phyloP scores from a whole-genome alignment of 148 eudicot genomes.

The Fagopyrum esculentum region DNA sequence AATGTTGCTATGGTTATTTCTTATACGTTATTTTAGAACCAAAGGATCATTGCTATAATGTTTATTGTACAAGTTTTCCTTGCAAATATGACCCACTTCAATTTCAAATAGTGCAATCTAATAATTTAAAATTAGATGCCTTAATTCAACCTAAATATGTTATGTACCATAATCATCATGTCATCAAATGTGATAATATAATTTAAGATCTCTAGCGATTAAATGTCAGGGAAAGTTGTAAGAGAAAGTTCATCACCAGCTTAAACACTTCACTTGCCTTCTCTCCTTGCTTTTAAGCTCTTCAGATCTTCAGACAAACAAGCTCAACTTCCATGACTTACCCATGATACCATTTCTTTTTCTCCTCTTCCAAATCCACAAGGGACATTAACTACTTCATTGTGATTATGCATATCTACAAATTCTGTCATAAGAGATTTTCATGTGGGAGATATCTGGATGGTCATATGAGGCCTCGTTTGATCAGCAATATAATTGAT shows the following conservation, averaged over 20 bases:
- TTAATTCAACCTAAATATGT: too few species aligned
- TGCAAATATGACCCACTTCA: too few species aligned
- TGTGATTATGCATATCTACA: slow-evolving; percentile 49
- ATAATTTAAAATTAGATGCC: too few species aligned
- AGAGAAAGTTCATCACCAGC: slow-evolving; percentile 11
- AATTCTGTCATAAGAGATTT: slow-evolving; percentile 65
- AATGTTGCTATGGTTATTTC: too few species aligned
- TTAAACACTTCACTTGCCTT: slow-evolving; percentile 9
- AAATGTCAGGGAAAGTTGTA: too few species aligned
- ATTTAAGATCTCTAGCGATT: too few species aligned
- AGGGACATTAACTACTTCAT: neutral
- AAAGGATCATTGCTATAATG: too few species aligned
- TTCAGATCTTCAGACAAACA: neutral
- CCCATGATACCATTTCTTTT: neutral
- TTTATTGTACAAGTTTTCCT: too few species aligned
- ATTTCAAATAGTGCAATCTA: too few species aligned
- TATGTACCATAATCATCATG: too few species aligned
- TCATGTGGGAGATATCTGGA: slow-evolving; percentile 90
- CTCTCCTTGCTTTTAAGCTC: slow-evolving; percentile 3
- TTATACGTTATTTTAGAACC: too few species aligned
- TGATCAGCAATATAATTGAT: slow-evolving; percentile 21
- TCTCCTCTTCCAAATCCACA: neutral
- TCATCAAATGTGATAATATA: too few species aligned
- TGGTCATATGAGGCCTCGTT: slow-evolving; percentile 97
- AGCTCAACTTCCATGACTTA: neutral